Base-by-base conservation (phyloP, 1,284 basidiomycete genomes). In the Peniophora sp. region DNA sequence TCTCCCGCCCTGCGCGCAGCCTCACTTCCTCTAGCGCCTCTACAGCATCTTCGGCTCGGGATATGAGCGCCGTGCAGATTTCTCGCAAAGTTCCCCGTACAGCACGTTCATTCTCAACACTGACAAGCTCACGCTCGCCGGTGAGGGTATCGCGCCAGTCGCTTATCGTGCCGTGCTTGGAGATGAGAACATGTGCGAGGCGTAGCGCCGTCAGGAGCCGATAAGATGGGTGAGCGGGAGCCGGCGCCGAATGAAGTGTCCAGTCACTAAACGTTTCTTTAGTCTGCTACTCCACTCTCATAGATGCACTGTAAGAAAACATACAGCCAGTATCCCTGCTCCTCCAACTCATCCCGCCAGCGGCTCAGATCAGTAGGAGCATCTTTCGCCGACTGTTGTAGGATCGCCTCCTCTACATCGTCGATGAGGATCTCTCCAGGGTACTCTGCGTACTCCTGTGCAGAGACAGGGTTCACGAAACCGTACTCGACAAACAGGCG, bases 401-500 rank as follows among this genome's bases (percentile, higher is more conserved):
- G 75, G 27, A 83, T 53, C 27, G 64, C 58, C 54, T 84, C 77
- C 3, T 88, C 63, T 20, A 77, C 55, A 35, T 76, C 72, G 54
- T 81, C 75, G 2, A 93, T 69, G 53, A 86, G 79, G 10, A 87
- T 72, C 61, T 92, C 84, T 16, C 71, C 69, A 27, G 65, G 57
- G 46, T 64, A 65, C 19, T 62, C 63, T 10, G 50, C 32, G n/a
- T 69, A 58, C 35, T 59, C 65, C 16, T 63, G 58, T 32, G 61
- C 51, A 0, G 59, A 58, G 36, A 67, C 56, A 12, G 53, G 23
- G 57, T 77, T 74, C 23, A 87, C 76, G 61, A 95, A 95, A 0
- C 91, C 92, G 65, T 95, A 95, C 62, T 95, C 92, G 25, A 82
- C 73, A 62, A 92, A 89, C 17, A 95, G 64, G 6, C 74, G 82